A percentile compares a stretch with the other conserved stretches of the same genome.
Evolutionary conservation across 2,329 filamentous ascomycete species (phyloP).

Genomic region (Fusarium setosum): DNA sequence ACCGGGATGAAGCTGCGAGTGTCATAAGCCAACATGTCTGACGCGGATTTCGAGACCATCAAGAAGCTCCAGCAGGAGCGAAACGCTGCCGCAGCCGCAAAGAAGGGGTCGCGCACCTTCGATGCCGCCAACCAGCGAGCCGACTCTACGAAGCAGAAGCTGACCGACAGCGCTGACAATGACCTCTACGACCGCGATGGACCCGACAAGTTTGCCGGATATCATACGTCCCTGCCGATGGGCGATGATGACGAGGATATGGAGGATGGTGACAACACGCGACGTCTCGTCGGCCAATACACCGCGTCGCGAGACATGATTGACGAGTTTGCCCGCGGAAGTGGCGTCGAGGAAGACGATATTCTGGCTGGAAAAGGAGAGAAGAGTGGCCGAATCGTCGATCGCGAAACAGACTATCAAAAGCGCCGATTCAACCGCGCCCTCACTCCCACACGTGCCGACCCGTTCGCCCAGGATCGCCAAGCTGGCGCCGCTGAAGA

Average conservation of each 20-base stretch:
- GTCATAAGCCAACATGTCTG: slow-evolving; percentile 67
- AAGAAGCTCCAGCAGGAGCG: slow-evolving; percentile 92
- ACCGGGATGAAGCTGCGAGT: slow-evolving; percentile 55
- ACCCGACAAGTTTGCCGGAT: slow-evolving; percentile 86
- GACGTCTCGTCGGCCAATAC: slow-evolving; percentile 92
- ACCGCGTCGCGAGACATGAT: slow-evolving; percentile 93
- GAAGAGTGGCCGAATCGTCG: slow-evolving; percentile 89
- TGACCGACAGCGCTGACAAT: slow-evolving; percentile 90
- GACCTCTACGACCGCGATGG: slow-evolving; percentile 85
- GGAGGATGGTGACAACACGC: slow-evolving; percentile 77
- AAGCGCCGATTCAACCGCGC: slow-evolving; percentile 92
- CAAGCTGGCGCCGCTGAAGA: slow-evolving; percentile 75
- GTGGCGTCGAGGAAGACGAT: slow-evolving; percentile 91
- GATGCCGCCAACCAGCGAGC: slow-evolving; percentile 83
- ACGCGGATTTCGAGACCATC: slow-evolving; percentile 89
- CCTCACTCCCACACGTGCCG: slow-evolving; percentile 85
- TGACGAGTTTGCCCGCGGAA: slow-evolving; percentile 89
- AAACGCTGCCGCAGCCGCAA: slow-evolving; percentile 80
- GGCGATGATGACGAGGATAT: slow-evolving; percentile 83
- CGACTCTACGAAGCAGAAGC: slow-evolving; percentile 91
- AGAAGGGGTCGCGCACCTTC: slow-evolving; percentile 85
- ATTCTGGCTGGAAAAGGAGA: slow-evolving; percentile 84
- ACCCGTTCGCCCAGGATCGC: slow-evolving; percentile 83
- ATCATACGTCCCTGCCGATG: slow-evolving; percentile 88
- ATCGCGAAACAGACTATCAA: slow-evolving; percentile 97